Conservation (phyloP, 352 stramenopile species). For the Peronospora farinosa region DNA sequence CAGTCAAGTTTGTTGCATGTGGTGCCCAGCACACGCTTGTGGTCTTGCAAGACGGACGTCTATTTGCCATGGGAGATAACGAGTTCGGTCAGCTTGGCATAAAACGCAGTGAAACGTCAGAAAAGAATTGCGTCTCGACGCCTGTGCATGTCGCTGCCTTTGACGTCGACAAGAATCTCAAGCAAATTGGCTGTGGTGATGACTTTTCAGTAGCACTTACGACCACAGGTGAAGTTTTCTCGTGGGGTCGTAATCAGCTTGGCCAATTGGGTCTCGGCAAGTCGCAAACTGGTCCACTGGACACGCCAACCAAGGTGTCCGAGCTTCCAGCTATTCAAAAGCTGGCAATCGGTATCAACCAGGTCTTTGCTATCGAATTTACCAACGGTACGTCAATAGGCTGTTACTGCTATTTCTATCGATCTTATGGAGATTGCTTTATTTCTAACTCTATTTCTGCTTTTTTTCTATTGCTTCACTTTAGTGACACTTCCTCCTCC, state of each 20-base stretch:
- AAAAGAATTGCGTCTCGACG: slow-evolving; percentile 32
- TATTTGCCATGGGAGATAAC: slow-evolving; percentile 75
- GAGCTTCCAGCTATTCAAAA: slow-evolving; percentile 55
- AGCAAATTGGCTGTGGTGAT: slow-evolving; percentile 52
- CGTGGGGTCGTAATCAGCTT: slow-evolving; percentile 67
- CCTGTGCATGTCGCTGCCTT: slow-evolving; percentile 33
- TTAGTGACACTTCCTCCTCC: slow-evolving; percentile 50
- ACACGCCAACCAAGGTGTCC: slow-evolving; percentile 47
- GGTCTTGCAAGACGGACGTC: slow-evolving; percentile 46
- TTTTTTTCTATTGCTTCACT: neutral
- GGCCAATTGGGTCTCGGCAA: slow-evolving; percentile 61
- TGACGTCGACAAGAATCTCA: slow-evolving; percentile 23
- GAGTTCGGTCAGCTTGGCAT: slow-evolving; percentile 61
- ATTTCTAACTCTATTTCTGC: neutral
- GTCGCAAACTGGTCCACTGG: slow-evolving; percentile 25
- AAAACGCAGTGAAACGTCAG: slow-evolving; percentile 19
- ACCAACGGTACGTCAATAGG: slow-evolving; percentile 57
- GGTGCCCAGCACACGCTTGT: slow-evolving; percentile 68
- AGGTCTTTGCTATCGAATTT: slow-evolving; percentile 74
- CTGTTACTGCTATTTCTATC: no score
- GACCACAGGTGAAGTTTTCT: slow-evolving; percentile 45
- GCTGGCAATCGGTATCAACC: slow-evolving; percentile 58
- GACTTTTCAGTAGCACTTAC: slow-evolving; percentile 64
- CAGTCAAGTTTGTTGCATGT: slow-evolving; percentile 53
- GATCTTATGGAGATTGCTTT: no score